phyloP scores from a whole-genome alignment of 2,329 filamentous ascomycete genomes.

The Boeremia lycopersici region DNA sequence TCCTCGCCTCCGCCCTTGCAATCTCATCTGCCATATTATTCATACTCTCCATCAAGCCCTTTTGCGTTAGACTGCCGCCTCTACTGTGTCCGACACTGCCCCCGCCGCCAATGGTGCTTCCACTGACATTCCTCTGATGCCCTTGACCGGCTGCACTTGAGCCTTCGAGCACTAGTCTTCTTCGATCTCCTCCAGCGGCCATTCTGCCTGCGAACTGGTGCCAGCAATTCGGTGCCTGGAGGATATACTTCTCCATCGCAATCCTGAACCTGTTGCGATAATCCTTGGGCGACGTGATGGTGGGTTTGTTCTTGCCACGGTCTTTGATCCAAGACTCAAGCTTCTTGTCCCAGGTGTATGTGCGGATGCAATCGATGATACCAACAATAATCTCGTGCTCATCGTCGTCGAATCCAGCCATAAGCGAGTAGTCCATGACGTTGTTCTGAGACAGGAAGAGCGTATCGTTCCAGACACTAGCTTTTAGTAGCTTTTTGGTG shows the following conservation, averaged over 20 bases:
- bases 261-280: slow-evolving; percentile 96
- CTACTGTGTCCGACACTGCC: slow-evolving; percentile 12
- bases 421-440: slow-evolving; percentile 98
- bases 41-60: not conserved
- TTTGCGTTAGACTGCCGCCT: slow-evolving; percentile 5
- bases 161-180: slow-evolving; percentile 21
- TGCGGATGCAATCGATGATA: slow-evolving; percentile 96
- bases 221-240: slow-evolving; percentile 78
- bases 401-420: slow-evolving; percentile 94
- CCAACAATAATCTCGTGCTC: slow-evolving; percentile 92
- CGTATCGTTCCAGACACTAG: slow-evolving; percentile 97
- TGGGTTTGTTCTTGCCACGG: slow-evolving; percentile 84
- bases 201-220: slow-evolving; percentile 62
- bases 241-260: slow-evolving; percentile 89
- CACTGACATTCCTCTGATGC: slow-evolving; percentile 24
- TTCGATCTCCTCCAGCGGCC: slow-evolving; percentile 25
- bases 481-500: slow-evolving; percentile 88
- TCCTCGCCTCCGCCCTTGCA: slow-evolving; percentile 7
- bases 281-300: slow-evolving; percentile 95
- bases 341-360: slow-evolving; percentile 99
- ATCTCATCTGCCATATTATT: slow-evolving; percentile 10
- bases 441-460: slow-evolving; percentile 92
- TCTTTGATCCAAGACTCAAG: slow-evolving; percentile 99
- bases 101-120: slow-evolving; percentile 14
- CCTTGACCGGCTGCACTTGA: slow-evolving; percentile 8